phyloP scores from a whole-genome alignment of 768 basidiomycete species.

The Hypholoma sublateritium region DNA sequence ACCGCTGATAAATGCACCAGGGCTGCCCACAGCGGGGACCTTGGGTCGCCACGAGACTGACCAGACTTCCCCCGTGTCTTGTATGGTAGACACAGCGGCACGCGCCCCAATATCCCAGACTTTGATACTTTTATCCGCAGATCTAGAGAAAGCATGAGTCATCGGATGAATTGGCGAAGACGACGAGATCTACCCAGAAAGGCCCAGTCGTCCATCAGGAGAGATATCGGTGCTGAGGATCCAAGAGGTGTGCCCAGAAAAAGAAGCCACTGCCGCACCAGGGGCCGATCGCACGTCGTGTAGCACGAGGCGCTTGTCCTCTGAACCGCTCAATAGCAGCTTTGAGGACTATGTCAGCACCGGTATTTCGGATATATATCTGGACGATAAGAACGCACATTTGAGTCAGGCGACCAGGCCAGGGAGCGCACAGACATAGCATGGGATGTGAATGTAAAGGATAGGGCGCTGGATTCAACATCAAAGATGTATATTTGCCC shows the following conservation, averaged over 20 bases:
- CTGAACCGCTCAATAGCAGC: conserved; percentile 88
- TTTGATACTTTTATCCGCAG: conserved; percentile 83
- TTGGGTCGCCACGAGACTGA: conserved; percentile 77
- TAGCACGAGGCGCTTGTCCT: conserved; percentile 87
- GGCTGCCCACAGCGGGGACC: conserved; percentile 49
- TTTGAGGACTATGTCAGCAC: conserved; percentile 26
- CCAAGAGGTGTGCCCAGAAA: conserved; percentile 91
- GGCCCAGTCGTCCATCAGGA: conserved; percentile 74
- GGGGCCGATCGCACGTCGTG: conserved; percentile 84
- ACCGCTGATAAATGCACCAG: conserved; percentile 71
- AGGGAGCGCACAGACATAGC: conserved; percentile 87
- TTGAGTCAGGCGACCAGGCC: conserved; percentile 88
- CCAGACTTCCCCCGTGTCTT: conserved; percentile 84
- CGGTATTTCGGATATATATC: background rate
- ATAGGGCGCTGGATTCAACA: conserved; percentile 62
- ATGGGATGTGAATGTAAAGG: conserved; percentile 79
- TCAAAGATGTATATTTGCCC: conserved; percentile 92
- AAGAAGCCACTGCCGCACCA: conserved; percentile 80
- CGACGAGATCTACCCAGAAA: conserved; percentile 65
- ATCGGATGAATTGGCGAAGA: conserved; percentile 1
- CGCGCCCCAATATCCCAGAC: conserved; percentile 84
- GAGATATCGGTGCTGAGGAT: conserved; percentile 82
- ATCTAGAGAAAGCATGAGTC: conserved; percentile 39
- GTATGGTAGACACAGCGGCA: conserved; percentile 71
- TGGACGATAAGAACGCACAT: conserved; percentile 49